phyloP scores from a whole-genome alignment of 2,329 filamentous ascomycete species.

The Westerdykella sp. region DNA sequence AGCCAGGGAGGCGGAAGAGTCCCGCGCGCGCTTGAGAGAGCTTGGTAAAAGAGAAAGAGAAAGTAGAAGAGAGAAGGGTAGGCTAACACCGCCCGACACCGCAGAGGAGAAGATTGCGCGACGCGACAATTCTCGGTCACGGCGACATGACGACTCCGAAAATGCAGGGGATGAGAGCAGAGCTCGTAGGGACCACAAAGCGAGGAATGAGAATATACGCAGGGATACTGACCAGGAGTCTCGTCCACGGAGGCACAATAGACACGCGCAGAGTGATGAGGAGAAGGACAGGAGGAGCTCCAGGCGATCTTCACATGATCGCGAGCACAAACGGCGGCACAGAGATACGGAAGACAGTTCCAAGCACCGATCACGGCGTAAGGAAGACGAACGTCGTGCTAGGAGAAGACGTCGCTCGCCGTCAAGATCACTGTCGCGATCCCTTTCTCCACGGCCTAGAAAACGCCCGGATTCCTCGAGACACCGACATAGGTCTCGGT shows the following conservation, averaged over 20 bases:
- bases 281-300: conserved; percentile 6
- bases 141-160: conserved; percentile 1
- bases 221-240: not conserved
- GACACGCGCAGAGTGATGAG: not conserved
- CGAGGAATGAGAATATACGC: not conserved
- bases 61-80: conserved; percentile 13
- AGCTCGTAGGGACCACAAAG: not conserved
- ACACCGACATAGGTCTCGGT: conserved; percentile 11
- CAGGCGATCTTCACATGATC: conserved; percentile 14
- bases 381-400: conserved; percentile 2
- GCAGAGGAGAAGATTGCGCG: conserved; percentile 12
- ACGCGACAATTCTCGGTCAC: conserved; percentile 11
- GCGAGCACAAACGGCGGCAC: conserved; percentile 6
- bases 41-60: conserved; percentile 19
- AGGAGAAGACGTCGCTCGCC: conserved; percentile 14
- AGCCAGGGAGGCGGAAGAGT: conserved; percentile 76
- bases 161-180: conserved; percentile 9
- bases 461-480: conserved; percentile 8
- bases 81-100: conserved; percentile 17
- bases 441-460: conserved; percentile 16
- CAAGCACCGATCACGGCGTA: conserved; percentile 1
- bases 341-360: conserved; percentile 2
- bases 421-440: conserved; percentile 11
- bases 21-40: conserved; percentile 60
- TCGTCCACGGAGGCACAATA: not conserved